phyloP scores from a whole-genome alignment of 495 filamentous ascomycete species.

The Haplographium delicatum region DNA sequence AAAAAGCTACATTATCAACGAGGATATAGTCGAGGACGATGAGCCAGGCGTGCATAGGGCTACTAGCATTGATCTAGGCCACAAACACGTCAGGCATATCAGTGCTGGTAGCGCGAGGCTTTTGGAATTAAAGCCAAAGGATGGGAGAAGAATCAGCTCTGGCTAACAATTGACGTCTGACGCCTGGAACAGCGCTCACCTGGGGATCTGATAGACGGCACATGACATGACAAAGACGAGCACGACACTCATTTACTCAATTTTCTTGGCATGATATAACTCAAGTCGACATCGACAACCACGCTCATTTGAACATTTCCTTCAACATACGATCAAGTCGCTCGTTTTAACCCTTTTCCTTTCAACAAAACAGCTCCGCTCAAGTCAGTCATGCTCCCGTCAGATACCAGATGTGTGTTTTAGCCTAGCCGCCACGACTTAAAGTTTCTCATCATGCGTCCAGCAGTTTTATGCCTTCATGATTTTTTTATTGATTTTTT shows the following conservation, averaged over 20 bases:
- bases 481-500: constrained; percentile 12
- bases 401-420: not conserved
- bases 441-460: not conserved
- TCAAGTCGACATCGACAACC: constrained; percentile 17
- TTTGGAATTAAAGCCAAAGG: constrained; percentile 50
- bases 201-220: not conserved
- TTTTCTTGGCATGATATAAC: constrained; percentile 13
- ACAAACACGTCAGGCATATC: constrained; percentile 60
- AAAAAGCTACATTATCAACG: constrained; percentile 27
- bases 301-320: constrained; percentile 24
- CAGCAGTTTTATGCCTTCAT: constrained; percentile 1
- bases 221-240: constrained; percentile 19
- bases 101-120: constrained; percentile 70
- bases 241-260: constrained; percentile 25
- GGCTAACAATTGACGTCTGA: constrained; percentile 8
- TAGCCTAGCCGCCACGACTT: not conserved
- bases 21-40: constrained; percentile 43
- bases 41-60: constrained; percentile 49
- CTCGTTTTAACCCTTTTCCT: constrained; percentile 18
- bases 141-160: constrained; percentile 30
- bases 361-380: constrained; percentile 9
- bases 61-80: constrained; percentile 58
- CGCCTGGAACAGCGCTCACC: not conserved
- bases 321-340: constrained; percentile 8
- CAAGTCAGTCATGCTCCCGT: not conserved